These are phyloP conservation scores for Endocarpon pusillum DNA, from an alignment of 495 filamentous ascomycete species.

Conservation along the genomic window DNA sequence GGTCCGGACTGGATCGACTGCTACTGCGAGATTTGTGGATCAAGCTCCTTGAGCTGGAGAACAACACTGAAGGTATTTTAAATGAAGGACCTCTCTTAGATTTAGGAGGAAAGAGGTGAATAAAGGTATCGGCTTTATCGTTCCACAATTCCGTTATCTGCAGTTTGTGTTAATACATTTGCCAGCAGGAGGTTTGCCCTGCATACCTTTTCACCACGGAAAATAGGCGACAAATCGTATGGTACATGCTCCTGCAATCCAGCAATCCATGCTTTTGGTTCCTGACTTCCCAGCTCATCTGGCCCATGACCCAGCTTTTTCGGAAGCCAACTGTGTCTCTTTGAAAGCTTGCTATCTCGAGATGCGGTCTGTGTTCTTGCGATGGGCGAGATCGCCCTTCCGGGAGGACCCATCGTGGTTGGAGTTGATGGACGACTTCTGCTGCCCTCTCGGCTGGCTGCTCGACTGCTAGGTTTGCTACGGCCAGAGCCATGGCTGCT, in stretches of 20 bases:
- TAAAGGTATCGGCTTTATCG: conserved; percentile 59
- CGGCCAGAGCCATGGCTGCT: too few species aligned
- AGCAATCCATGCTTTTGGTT: conserved; percentile 43
- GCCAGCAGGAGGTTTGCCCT: not conserved
- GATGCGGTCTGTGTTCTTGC: conserved; percentile 21
- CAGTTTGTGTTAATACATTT: not conserved
- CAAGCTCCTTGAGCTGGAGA: conserved; percentile 44
- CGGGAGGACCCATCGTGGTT: conserved; percentile 4
- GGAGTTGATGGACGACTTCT: conserved; percentile 1
- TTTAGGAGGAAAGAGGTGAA: conserved; percentile 62
- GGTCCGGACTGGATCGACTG: conserved; percentile 23
- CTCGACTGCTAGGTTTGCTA: too few species aligned
- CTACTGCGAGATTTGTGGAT: conserved; percentile 20
- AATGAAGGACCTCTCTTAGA: conserved; percentile 57
- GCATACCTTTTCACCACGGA: conserved; percentile 41
- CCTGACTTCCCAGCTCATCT: conserved; percentile 6
- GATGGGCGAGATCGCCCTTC: conserved; percentile 20
- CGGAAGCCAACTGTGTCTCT: conserved; percentile 38
- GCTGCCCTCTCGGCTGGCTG: not conserved
- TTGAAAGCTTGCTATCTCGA: conserved; percentile 14
- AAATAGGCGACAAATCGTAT: conserved; percentile 41
- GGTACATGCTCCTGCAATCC: conserved; percentile 37
- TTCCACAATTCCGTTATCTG: conserved; percentile 84
- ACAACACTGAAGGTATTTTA: conserved; percentile 51
- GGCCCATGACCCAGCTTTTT: conserved; percentile 21